Evolutionary conservation across 2,329 filamentous ascomycete genomes (phyloP).

Genomic region (Colletotrichum costaricense): DNA sequence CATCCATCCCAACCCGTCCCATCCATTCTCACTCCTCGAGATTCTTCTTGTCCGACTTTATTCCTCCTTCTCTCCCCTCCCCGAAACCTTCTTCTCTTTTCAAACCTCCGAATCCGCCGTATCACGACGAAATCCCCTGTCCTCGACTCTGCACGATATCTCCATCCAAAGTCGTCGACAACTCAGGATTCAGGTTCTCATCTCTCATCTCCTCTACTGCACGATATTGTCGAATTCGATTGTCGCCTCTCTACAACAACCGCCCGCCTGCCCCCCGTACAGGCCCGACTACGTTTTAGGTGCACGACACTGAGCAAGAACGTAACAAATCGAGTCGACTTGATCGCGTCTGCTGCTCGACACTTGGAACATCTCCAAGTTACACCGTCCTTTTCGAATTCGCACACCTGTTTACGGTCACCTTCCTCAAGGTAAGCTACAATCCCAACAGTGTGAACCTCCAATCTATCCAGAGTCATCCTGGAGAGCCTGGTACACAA

Average conservation of each 20-base stretch:
- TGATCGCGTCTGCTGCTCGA: neutral
- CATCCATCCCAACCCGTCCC: slow-evolving; percentile 33
- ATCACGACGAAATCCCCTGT: slow-evolving; percentile 28
- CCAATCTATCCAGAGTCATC: neutral
- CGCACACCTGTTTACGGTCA: slow-evolving; percentile 6
- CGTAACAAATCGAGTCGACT: neutral
- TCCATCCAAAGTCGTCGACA: slow-evolving; percentile 26
- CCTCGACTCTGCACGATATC: slow-evolving; percentile 26
- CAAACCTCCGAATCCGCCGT: slow-evolving; percentile 34
- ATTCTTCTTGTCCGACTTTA: slow-evolving; percentile 25
- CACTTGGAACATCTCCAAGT: neutral
- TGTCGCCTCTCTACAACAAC: neutral
- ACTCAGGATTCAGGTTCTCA: slow-evolving; percentile 34
- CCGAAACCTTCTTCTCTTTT: slow-evolving; percentile 1
- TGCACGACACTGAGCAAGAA: neutral
- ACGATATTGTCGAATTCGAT: neutral
- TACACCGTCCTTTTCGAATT: neutral
- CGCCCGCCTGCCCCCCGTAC: neutral
- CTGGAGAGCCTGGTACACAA: slow-evolving; percentile 15
- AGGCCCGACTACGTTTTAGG: neutral
- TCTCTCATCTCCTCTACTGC: neutral
- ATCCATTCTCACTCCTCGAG: slow-evolving; percentile 28
- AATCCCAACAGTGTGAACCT: neutral
- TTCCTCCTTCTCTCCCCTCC: slow-evolving; percentile 5
- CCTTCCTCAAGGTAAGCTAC: slow-evolving; percentile 22